Evolutionary conservation across 768 basidiomycete genomes (phyloP).

Genomic region (Podaxis carcinomalis): DNA sequence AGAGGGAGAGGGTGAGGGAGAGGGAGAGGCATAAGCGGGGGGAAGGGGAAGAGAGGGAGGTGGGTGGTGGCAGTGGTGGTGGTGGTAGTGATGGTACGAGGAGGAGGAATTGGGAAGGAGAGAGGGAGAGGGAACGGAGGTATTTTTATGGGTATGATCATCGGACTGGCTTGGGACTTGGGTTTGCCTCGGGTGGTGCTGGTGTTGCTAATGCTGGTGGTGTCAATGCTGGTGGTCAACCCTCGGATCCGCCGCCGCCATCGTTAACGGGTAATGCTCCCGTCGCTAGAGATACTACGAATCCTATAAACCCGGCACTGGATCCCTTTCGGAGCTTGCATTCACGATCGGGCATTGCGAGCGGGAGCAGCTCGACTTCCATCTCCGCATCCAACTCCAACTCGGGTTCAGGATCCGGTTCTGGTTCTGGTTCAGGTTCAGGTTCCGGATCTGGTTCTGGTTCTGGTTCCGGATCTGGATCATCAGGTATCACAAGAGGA

Average conservation of each 20-base stretch:
- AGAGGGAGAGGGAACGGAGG: conserved; percentile 5
- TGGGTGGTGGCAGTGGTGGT: background rate
- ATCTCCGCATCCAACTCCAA: background rate
- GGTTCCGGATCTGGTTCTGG: background rate
- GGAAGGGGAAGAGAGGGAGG: conserved; percentile 5
- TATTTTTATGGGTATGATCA: conserved; percentile 5
- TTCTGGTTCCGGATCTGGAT: background rate
- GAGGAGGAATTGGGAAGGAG: conserved; percentile 6
- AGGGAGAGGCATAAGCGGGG: conserved; percentile 13
- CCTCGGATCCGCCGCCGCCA: background rate
- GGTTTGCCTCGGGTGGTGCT: background rate
- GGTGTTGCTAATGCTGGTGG: background rate
- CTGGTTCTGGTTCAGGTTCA: background rate
- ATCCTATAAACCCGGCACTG: background rate
- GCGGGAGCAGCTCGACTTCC: background rate
- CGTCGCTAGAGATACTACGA: background rate
- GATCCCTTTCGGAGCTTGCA: conserved; percentile 5
- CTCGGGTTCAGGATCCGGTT: background rate
- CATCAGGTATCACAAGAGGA: background rate
- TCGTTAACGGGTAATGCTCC: background rate
- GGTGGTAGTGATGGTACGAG: background rate
- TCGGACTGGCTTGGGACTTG: background rate
- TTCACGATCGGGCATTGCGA: background rate
- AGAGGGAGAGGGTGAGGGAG: conserved; percentile 11
- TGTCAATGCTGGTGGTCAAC: background rate